Evolutionary conservation across 2,329 filamentous ascomycete genomes (phyloP).

Genomic region (Colletotrichum falcatum): DNA sequence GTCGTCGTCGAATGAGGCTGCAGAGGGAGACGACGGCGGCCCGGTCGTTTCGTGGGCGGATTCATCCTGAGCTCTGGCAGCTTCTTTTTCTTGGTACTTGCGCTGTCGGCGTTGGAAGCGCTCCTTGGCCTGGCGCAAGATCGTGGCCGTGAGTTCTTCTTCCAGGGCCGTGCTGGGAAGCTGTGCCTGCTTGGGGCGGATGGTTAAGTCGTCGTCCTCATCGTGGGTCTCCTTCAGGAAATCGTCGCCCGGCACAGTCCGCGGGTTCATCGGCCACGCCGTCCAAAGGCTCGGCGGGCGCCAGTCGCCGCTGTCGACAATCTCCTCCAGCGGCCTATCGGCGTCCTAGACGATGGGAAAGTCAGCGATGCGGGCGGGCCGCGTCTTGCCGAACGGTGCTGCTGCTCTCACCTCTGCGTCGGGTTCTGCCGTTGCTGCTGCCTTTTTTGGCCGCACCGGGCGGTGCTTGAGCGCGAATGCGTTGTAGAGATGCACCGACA

Average conservation of each 20-base stretch:
- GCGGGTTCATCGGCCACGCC: constrained; percentile 81
- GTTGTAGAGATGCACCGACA: constrained; percentile 84
- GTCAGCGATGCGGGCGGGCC: constrained; percentile 7
- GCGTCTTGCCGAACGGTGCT: background rate
- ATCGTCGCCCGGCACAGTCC: constrained; percentile 69
- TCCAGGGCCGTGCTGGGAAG: constrained; percentile 73
- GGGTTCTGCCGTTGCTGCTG: constrained; percentile 7
- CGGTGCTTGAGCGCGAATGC: constrained; percentile 74
- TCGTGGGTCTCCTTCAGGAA: constrained; percentile 62
- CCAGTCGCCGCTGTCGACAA: constrained; percentile 55
- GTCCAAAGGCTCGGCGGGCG: constrained; percentile 76
- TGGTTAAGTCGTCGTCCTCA: constrained; percentile 63
- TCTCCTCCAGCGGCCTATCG: constrained; percentile 20
- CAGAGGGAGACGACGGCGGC: constrained; percentile 16
- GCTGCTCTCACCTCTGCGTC: constrained; percentile 20
- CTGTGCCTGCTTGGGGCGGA: constrained; percentile 56
- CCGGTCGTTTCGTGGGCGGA: background rate
- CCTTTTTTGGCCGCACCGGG: background rate
- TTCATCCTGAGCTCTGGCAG: background rate
- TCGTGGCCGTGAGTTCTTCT: constrained; percentile 75
- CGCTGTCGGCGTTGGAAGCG: constrained; percentile 62
- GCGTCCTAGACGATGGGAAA: background rate
- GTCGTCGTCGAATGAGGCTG: constrained; percentile 12
- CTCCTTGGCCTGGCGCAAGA: constrained; percentile 76
- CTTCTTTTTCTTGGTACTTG: constrained; percentile 16